Conservation (phyloP, 164 flowering plant genomes). For the Warburgia ugandensis region DNA sequence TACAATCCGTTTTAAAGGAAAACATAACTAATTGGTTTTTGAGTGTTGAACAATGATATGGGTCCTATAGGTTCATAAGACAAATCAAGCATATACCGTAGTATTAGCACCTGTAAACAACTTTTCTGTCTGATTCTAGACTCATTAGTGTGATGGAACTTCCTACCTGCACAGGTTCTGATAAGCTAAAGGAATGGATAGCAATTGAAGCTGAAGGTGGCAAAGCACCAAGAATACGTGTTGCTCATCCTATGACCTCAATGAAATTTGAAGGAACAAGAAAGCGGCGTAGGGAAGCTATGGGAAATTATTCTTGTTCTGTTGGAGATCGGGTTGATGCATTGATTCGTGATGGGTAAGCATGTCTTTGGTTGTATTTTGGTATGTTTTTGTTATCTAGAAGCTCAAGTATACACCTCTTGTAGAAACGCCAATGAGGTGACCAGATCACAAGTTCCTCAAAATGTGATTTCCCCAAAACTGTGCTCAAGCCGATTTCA, state of each 20-base stretch:
- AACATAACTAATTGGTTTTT: too few species aligned
- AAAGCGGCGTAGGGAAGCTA: slow-evolving; percentile 74
- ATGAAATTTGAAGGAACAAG: slow-evolving; percentile 64
- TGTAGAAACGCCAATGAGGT: too few species aligned
- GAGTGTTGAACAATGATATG: too few species aligned
- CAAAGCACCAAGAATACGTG: slow-evolving; percentile 57
- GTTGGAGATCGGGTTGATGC: slow-evolving; percentile 95
- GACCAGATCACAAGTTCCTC: too few species aligned
- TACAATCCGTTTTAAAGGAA: too few species aligned
- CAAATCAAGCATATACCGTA: too few species aligned
- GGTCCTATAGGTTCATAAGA: too few species aligned
- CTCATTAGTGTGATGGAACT: too few species aligned
- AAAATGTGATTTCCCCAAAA: too few species aligned
- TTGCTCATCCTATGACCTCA: slow-evolving; percentile 57
- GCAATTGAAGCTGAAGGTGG: slow-evolving; percentile 44
- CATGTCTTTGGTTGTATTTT: neutral
- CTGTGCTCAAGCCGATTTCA: too few species aligned
- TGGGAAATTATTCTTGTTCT: slow-evolving; percentile 59
- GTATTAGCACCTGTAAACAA: too few species aligned
- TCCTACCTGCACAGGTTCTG: slow-evolving; percentile 30
- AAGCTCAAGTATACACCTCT: slow-evolving; percentile 1
- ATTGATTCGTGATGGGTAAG: slow-evolving; percentile 69
- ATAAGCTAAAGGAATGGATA: slow-evolving; percentile 68
- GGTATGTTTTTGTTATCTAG: neutral
- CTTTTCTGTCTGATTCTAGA: too few species aligned